These are phyloP conservation scores for Linnemannia elongata DNA, from an alignment of 192 early-diverging fungal genomes.

Conservation along the genomic window DNA sequence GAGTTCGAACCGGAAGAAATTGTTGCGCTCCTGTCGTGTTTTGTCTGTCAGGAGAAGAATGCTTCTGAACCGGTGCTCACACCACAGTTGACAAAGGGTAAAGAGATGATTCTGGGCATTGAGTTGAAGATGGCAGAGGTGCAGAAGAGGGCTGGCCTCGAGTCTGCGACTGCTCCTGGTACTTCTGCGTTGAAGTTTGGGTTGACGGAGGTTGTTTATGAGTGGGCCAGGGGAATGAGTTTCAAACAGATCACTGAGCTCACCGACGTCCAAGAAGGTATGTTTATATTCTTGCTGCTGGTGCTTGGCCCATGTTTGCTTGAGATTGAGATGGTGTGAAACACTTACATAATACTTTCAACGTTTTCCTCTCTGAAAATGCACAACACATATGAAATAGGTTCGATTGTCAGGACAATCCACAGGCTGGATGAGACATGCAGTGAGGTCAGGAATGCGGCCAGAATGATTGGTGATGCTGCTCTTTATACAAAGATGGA, in stretches of 20 bases:
- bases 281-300: not conserved
- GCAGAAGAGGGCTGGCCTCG: constrained; percentile 80
- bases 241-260: constrained; percentile 94
- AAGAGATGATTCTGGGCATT: constrained; percentile 76
- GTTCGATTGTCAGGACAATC: constrained; percentile 95
- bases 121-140: constrained; percentile 78
- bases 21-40: constrained; percentile 92
- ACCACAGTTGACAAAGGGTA: constrained; percentile 71
- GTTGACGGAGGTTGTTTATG: constrained; percentile 96
- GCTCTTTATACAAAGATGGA: constrained; percentile 94
- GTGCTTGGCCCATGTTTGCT: too few relatives aligned
- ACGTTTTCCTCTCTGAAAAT: not conserved
- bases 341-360: not conserved
- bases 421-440: constrained; percentile 94
- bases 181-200: constrained; percentile 77
- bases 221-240: constrained; percentile 94
- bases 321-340: too few relatives aligned
- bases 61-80: constrained; percentile 74
- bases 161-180: constrained; percentile 34
- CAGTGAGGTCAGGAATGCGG: constrained; percentile 86
- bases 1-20: constrained; percentile 94
- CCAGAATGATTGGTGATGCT: constrained; percentile 91
- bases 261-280: constrained; percentile 95
- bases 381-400: constrained; percentile 43
- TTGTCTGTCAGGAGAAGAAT: constrained; percentile 96